Percentiles rank a stretch among this genome's conserved stretches.
These are phyloP conservation scores for Boletus subparvulus DNA, from an alignment of 768 basidiomycete genomes.

Conservation along the genomic window DNA sequence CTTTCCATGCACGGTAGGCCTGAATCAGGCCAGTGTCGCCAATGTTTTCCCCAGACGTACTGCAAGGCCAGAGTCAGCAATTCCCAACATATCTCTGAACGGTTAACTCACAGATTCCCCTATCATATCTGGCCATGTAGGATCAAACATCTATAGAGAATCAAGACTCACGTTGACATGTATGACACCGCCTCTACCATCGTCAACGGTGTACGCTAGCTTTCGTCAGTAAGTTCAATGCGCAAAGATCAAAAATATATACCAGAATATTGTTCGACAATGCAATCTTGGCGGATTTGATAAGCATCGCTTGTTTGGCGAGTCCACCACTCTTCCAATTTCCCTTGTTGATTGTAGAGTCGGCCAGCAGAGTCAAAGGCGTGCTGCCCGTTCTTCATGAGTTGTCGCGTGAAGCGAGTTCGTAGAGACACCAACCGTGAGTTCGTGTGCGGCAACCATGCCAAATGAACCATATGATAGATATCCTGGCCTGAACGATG, in stretches of 20 bases:
- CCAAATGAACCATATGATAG: conserved; percentile 92
- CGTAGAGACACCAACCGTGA: conserved; percentile 56
- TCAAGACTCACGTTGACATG: conserved; percentile 71
- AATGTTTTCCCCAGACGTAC: conserved; percentile 91
- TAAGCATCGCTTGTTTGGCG: conserved; percentile 83
- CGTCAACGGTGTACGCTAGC: conserved; percentile 76
- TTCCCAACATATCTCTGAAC: not conserved
- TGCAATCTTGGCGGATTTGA: conserved; percentile 78
- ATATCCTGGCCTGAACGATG: conserved; percentile 73
- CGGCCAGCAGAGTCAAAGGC: conserved; percentile 89
- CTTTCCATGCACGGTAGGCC: conserved; percentile 90
- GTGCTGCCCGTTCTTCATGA: conserved; percentile 47
- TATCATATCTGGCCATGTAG: conserved; percentile 26
- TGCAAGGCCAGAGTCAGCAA: conserved; percentile 30
- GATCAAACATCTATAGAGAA: not conserved
- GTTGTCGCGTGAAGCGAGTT: not conserved
- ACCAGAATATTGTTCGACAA: conserved; percentile 91
- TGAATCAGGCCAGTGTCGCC: conserved; percentile 85
- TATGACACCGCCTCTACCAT: conserved; percentile 79
- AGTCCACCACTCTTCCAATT: conserved; percentile 91
- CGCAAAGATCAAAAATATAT: conserved; percentile 27
- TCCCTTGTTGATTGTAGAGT: conserved; percentile 87
- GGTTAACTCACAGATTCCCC: conserved; percentile 69
- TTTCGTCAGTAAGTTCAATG: not conserved
- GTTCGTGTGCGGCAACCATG: conserved; percentile 87